Base-by-base conservation (phyloP, 495 filamentous ascomycete species). In the Neurospora africana region DNA sequence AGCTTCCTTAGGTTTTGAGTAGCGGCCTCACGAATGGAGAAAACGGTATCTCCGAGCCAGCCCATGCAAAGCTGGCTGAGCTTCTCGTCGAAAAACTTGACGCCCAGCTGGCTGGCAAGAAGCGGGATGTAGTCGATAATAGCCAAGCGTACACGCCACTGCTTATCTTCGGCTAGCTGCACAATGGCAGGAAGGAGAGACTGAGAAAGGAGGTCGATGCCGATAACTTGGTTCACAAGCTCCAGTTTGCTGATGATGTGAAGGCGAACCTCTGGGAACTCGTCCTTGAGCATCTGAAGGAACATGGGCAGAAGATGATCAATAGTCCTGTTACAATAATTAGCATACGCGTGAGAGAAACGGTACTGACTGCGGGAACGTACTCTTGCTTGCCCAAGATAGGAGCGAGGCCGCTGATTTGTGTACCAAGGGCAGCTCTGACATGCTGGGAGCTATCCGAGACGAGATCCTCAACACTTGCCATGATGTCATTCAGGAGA, bases 71-170 rank as follows among this genome's bases (percentile, higher is more conserved):
- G 89, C 70, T 89, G 90, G 76, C 92, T 93, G 53, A 99, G 87
- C 82, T 98, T 95, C 80, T 99, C 94, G 79, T 99, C 94, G 82
- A 99, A 99, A 86, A 99, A 99, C 78, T 95, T 90, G 70, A 98
- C 95, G 53, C 95, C 95, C 19, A 99, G 87, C 79, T 99, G 95
- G 76, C 93, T 94, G 65, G 96, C 96, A 44, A 99, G 91, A 65
- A 99, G 87, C 33, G 95, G 95, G 78, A 99, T 98, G 83, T 99
- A 98, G 87, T 98, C 94, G 79, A 99, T 99, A 77, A 99, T 99
- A 68, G 95, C 95, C 69, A 99, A 86, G 69, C 95, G 92, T 73
- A 99, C 95, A 77, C 95, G 92, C 95, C 95, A 99, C 86, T 99
- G 95, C 87, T 99, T 99, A 82, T 99, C 95, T 82, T 98, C 95